Conservation (phyloP, 2,329 filamentous ascomycete genomes). For the Botrytis aclada region DNA sequence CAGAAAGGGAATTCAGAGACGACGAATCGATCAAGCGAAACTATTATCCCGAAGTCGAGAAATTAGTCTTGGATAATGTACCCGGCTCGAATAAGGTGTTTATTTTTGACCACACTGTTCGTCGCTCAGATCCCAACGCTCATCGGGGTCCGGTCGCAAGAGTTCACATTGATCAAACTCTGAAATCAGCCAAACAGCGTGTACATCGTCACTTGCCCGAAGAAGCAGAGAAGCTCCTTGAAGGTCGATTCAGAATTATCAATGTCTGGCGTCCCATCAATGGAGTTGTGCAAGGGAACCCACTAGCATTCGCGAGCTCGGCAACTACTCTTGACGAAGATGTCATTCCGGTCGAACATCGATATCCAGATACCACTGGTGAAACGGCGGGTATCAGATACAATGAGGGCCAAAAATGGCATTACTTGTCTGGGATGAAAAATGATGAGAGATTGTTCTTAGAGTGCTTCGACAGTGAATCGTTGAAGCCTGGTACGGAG, state of each 20-base stretch:
- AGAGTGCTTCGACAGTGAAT: conserved; percentile 40
- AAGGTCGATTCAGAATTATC: conserved; percentile 73
- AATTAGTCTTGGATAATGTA: conserved; percentile 63
- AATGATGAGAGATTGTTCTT: conserved; percentile 38
- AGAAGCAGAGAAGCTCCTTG: conserved; percentile 64
- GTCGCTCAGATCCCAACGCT: conserved; percentile 58
- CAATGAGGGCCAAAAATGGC: conserved; percentile 37
- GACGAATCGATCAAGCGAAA: conserved; percentile 64
- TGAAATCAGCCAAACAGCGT: conserved; percentile 60
- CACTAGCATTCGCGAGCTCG: conserved; percentile 37
- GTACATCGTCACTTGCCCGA: conserved; percentile 63
- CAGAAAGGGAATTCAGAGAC: conserved; percentile 60
- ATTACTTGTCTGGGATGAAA: conserved; percentile 37
- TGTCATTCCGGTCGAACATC: conserved; percentile 37
- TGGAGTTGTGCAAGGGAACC: conserved; percentile 35
- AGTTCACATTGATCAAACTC: conserved; percentile 83
- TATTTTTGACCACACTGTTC: conserved; percentile 86
- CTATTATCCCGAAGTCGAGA: conserved; percentile 85
- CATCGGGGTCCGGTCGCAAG: conserved; percentile 65
- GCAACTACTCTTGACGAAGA: conserved; percentile 33
- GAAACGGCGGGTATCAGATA: conserved; percentile 37
- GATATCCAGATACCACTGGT: conserved; percentile 36
- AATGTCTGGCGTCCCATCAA: conserved; percentile 67
- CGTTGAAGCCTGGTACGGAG: conserved; percentile 45
- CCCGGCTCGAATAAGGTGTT: conserved; percentile 64